Evolutionary conservation across 148 eudicot species (phyloP).

Genomic region (Dysphania ambrosioides): DNA sequence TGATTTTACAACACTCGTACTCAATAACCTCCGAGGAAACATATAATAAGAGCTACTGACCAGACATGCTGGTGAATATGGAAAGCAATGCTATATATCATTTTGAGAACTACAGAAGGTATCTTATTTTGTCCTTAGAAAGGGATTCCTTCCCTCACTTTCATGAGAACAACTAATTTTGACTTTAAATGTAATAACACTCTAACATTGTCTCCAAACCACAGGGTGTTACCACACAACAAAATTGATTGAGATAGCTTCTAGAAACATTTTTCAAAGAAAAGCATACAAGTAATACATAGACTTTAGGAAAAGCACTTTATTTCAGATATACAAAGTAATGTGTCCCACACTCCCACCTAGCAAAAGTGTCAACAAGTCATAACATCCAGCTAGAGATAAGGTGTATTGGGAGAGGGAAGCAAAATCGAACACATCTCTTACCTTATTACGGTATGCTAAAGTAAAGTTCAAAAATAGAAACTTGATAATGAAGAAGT

Average conservation of each 20-base stretch:
- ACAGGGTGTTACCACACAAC: not conserved
- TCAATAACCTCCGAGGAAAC: conserved; percentile 2
- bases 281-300: too few relatives aligned
- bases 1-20: not conserved
- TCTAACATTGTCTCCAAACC: not conserved
- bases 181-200: not conserved
- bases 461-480: too few relatives aligned
- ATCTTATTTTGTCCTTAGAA: not conserved
- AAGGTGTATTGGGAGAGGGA: too few relatives aligned
- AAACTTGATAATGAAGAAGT: too few relatives aligned
- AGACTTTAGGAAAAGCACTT: not conserved
- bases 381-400: too few relatives aligned
- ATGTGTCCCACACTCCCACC: too few relatives aligned
- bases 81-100: not conserved
- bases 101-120: not conserved
- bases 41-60: not conserved
- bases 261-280: too few relatives aligned
- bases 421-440: too few relatives aligned
- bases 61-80: not conserved
- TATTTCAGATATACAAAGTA: too few relatives aligned
- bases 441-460: too few relatives aligned
- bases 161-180: not conserved
- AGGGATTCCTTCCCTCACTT: too few relatives aligned
- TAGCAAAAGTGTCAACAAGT: too few relatives aligned
- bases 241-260: not conserved